Evolutionary conservation across 2,329 filamentous ascomycete genomes (phyloP), one percentile per base, ranked within the genome.

Genomic region (Penicillium sp.): DNA sequence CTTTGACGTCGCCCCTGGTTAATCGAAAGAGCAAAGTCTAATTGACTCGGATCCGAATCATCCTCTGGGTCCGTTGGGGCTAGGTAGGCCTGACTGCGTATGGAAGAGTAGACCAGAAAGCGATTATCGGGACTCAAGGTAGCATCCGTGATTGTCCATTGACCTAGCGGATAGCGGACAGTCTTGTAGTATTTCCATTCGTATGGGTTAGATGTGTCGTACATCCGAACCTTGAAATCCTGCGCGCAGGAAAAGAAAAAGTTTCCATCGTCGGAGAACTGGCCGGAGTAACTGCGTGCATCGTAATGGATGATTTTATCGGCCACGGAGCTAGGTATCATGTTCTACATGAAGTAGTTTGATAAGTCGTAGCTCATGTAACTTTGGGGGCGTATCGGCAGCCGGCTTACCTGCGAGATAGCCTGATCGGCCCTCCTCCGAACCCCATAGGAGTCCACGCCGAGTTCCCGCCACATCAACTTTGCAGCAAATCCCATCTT

Each of bases 161-260:
- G 87, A 2, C 92, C 94, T 59, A 86, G 89, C 0, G 90, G 90
- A 70, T 94, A 96, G 25, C 79, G 76, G 5, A 91, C 89, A 0
- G 89, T 92, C 75, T 92, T 97, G 78, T 96, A 96, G 70, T 96
- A 92, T 68, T 87, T 88, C 94, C 94, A 99, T 58, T 91, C 83
- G 71, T 94, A 95, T 0, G 92, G 91, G 62, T 96, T 96, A 1
- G 89, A 92, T 0, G 94, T 97, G 70, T 97, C 92, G 72, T 97
- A 99, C 89, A 99, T 92, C 47, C 92, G 87, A 9, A 99, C 91
- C 61, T 85, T 88, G 75, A 96, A 96, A 71, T 97, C 92, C 71
- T 96, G 90, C 9, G 88, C 88, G 65, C 89, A 94, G 5, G 88
- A 86, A 68, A 92, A 97, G 76, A 96, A 97, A 76, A 97, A 97